Evolutionary conservation across 2,329 filamentous ascomycete genomes (phyloP), one percentile per base, ranked within the genome.

Genomic region (Alternaria sp.): DNA sequence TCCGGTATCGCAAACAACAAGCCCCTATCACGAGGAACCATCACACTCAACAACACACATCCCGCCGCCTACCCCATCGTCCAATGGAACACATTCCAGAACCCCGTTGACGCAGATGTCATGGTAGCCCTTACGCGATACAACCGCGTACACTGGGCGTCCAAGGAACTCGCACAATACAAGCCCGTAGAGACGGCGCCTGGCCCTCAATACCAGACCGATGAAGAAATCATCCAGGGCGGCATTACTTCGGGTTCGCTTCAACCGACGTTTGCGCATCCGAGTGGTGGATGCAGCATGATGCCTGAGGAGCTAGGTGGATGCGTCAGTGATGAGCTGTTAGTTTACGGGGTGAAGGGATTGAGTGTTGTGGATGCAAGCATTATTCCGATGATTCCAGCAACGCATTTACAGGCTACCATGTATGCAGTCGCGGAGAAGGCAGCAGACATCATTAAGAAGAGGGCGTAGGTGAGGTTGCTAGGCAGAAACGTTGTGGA

Each of bases 21-120:
- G 28, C 64, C 65, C 28, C 28, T 68, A 0, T 62, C 68, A 7
- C 73, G 76, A 39, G 77, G 76, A 11, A 72, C 69, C 20, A 72
- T 78, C 38, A 68, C 65, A 5, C 65, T 78, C 48, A 73, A 75
- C 57, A 70, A 71, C 9, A 68, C 69, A 14, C 68, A 77, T 48
- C 74, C 74, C 5, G 41, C 49, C 3, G 64, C 61, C 9, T 60
- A 64, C 4, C 75, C 73, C 1, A 59, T 75, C 12, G 57, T 76
- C 42, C 59, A 75, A 36, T 77, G 66, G 57, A 71, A 70, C 51
- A 71, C 76, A 16, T 75, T 65, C 39, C 59, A 70, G 30, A 75
- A 79, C 62, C 75, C 75, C 1, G 53, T 75, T 8, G 79, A 81
- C 55, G 72, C 49, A 6, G 73, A 65, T 62, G 55, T 79, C n/a